Evolutionary conservation across 768 basidiomycete genomes (phyloP).

Genomic region (Punctularia strigosozonata): DNA sequence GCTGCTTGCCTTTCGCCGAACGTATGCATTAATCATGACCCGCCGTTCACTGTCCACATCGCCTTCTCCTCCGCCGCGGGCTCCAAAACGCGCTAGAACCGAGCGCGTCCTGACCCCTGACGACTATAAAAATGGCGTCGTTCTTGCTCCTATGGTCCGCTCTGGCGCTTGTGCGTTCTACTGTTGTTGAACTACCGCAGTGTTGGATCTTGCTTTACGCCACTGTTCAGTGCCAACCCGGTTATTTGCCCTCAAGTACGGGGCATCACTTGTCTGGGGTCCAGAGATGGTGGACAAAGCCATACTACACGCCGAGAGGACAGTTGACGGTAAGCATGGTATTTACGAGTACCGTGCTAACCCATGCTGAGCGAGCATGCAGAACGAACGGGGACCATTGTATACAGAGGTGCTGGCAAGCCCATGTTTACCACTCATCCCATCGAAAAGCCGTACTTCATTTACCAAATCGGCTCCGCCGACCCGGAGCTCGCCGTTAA

Average conservation of each 20-base stretch:
- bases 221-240: conserved; percentile 63
- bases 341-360: not conserved
- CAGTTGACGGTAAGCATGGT: conserved; percentile 66
- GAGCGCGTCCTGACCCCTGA: conserved; percentile 47
- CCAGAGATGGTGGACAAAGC: conserved; percentile 97
- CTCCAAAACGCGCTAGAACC: conserved; percentile 40
- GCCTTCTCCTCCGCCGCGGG: conserved; percentile 26
- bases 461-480: conserved; percentile 92
- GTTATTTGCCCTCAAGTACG: conserved; percentile 80
- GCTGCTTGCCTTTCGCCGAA: too few species aligned
- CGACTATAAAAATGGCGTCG: conserved; percentile 80
- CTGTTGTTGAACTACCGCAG: not conserved
- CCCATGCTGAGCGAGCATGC: conserved; percentile 5
- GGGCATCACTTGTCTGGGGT: conserved; percentile 90
- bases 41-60: conserved; percentile 41
- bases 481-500: conserved; percentile 85
- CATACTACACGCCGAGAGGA: conserved; percentile 73
- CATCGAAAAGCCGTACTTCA: conserved; percentile 85
- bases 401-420: conserved; percentile 73
- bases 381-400: conserved; percentile 82
- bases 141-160: conserved; percentile 98
- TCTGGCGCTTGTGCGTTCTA: conserved; percentile 68
- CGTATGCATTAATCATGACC: too few species aligned
- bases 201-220: conserved; percentile 6
- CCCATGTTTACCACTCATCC: conserved; percentile 91